Evolutionary conservation across 2,329 filamentous ascomycete genomes (phyloP).

Genomic region (Apiospora sp.): DNA sequence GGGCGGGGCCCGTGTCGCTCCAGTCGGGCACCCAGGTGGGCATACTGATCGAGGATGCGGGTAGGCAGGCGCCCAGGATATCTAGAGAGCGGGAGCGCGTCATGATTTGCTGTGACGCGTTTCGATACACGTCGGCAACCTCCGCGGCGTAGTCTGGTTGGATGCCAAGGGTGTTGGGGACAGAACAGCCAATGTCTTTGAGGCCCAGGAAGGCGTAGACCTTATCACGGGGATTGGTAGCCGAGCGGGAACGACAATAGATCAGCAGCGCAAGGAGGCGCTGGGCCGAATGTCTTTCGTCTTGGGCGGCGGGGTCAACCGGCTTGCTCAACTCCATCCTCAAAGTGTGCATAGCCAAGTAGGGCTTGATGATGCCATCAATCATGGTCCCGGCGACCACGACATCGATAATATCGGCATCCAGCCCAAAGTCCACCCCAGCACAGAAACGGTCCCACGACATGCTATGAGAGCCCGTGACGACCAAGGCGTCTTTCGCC

Average conservation of each 20-base stretch:
- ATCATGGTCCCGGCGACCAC: constrained; percentile 8
- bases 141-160: constrained; percentile 10
- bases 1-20: constrained; percentile 14
- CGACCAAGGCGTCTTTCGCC: constrained; percentile 25
- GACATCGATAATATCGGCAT: constrained; percentile 26
- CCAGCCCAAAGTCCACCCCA: constrained; percentile 26
- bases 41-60: not conserved
- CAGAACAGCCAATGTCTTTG: not conserved
- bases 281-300: not conserved
- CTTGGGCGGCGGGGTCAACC: not conserved
- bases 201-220: constrained; percentile 24
- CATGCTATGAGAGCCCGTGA: constrained; percentile 25
- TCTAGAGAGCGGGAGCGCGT: constrained; percentile 12
- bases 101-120: constrained; percentile 14
- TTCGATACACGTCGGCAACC: not conserved
- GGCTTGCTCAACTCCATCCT: not conserved
- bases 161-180: not conserved
- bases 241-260: constrained; percentile 18
- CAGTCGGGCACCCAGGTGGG: constrained; percentile 27
- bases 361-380: constrained; percentile 8
- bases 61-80: constrained; percentile 22
- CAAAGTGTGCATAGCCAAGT: constrained; percentile 12
- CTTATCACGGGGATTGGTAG: constrained; percentile 23
- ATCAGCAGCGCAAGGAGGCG: constrained; percentile 19
- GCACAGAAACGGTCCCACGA: constrained; percentile 27